phyloP scores from a whole-genome alignment of 306 rosid species.

The Ormosia semicastrata region DNA sequence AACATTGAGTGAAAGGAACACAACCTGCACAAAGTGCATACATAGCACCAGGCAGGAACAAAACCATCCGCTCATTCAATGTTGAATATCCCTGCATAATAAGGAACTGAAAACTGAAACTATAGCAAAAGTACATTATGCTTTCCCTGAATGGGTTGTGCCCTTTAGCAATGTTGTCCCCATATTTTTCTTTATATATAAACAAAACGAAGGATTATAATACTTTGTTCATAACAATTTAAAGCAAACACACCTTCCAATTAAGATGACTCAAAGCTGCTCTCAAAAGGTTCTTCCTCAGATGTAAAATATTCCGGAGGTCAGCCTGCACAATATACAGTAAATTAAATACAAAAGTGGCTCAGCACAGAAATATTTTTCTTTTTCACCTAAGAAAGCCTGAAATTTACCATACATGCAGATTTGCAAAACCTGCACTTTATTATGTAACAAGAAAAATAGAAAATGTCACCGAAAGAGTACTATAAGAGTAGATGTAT shows the following conservation, averaged over 20 bases:
- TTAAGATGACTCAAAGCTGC: conserved; percentile 56
- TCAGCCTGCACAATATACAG: conserved; percentile 60
- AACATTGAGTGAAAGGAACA: conserved; percentile 51
- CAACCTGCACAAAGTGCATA: conserved; percentile 81
- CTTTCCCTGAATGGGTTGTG: background rate
- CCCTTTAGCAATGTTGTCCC: background rate
- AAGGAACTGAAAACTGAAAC: conserved; percentile 12
- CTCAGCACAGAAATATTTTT: background rate
- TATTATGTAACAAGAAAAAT: background rate
- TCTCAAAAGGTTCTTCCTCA: conserved; percentile 73
- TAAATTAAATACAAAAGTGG: background rate
- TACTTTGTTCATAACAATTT: background rate
- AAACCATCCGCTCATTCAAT: conserved; percentile 50
- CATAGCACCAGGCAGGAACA: conserved; percentile 75
- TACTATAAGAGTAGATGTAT: background rate
- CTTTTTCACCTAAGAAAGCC: background rate
- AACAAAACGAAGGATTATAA: background rate
- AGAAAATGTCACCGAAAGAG: background rate
- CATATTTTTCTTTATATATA: background rate
- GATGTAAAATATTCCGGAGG: conserved; percentile 56
- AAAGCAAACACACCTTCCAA: conserved; percentile 61
- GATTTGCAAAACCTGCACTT: background rate
- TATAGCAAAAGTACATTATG: background rate
- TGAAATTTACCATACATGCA: background rate
- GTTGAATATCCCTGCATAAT: conserved; percentile 54